Evolutionary conservation across 345 rosid species (phyloP).

Genomic region (Salix arbutifolia): DNA sequence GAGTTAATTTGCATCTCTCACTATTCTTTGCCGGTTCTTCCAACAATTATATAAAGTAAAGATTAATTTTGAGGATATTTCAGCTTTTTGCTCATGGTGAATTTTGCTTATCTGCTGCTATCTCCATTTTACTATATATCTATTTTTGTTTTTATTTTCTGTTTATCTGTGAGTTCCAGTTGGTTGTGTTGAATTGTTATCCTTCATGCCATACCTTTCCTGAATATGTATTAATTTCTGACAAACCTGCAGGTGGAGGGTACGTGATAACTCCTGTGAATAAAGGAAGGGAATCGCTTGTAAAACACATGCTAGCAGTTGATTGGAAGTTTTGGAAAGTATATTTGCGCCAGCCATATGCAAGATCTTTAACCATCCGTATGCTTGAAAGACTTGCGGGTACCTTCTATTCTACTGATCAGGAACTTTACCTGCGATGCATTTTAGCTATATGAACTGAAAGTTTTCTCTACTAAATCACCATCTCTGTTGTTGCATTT

Average conservation of each 20-base stretch:
- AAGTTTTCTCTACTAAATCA: background rate
- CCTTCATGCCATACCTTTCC: background rate
- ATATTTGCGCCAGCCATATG: slow-evolving; percentile 53
- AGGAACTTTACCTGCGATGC: background rate
- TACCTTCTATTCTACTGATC: background rate
- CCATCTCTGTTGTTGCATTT: background rate
- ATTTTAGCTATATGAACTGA: background rate
- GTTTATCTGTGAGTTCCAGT: background rate
- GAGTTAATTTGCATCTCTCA: background rate
- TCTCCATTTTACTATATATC: background rate
- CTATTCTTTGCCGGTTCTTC: background rate
- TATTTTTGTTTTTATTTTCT: background rate
- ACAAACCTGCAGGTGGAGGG: slow-evolving; percentile 75
- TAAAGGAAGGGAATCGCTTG: slow-evolving; percentile 68
- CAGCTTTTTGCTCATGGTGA: background rate
- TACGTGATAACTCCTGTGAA: slow-evolving; percentile 69
- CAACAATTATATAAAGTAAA: background rate
- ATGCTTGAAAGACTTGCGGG: slow-evolving; percentile 90
- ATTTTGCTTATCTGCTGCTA: background rate
- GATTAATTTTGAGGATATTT: background rate
- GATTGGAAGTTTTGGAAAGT: slow-evolving; percentile 90
- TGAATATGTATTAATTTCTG: background rate
- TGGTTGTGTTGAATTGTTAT: background rate
- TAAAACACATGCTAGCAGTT: slow-evolving; percentile 88
- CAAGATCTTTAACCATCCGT: slow-evolving; percentile 64